Evolutionary conservation across 108 stramenopile species (phyloP), one percentile per base, ranked within the genome.

Genomic region (Asterionellopsis glacialis): DNA sequence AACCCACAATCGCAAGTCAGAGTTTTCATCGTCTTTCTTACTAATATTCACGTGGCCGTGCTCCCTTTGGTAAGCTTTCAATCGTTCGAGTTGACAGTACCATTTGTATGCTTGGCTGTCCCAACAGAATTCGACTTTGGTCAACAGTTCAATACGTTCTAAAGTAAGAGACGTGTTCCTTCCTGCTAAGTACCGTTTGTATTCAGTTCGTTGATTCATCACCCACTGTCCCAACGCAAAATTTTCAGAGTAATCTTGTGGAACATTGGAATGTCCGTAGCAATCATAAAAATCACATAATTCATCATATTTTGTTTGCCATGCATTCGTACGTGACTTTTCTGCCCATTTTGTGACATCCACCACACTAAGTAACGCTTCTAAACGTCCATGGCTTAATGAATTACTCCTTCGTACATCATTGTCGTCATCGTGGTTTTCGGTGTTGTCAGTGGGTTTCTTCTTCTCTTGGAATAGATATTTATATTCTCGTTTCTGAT

Each of bases 61-160:
- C 16, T 66, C 49, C 16, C 59, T 65, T 23, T 65, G 55, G 53
- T 75, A 75, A 9, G 64, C 25, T 41, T 67, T 64, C 33, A 79
- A 38, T 33, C 71, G 60, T 28, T 70, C 44, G 28, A 70, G 54
- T 71, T 72, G 75, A 39, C 27, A 26, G 10, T 51, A 52, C 83
- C 83, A 85, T 40, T 64, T 61, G 14, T 51, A 18, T 14, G 61
- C 60, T 18, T 45, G 57, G 1, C 51, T 14, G 45, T 67, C 62
- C 84, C 84, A 85, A 27, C 33, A 18, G 49, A 85, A 85, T 9
- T 67, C 75, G 2, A 79, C 25, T n/a, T 60, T 42, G 39, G 81
- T 69, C 52, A 85, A 56, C 38, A 57, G 41, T 4, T 54, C 42
- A 11, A 85, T 74, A 13, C 75, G 70, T 12, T 70, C 72, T 14